Conservation (phyloP, 2,329 filamentous ascomycete genomes). For the Fusarium beomiforme region DNA sequence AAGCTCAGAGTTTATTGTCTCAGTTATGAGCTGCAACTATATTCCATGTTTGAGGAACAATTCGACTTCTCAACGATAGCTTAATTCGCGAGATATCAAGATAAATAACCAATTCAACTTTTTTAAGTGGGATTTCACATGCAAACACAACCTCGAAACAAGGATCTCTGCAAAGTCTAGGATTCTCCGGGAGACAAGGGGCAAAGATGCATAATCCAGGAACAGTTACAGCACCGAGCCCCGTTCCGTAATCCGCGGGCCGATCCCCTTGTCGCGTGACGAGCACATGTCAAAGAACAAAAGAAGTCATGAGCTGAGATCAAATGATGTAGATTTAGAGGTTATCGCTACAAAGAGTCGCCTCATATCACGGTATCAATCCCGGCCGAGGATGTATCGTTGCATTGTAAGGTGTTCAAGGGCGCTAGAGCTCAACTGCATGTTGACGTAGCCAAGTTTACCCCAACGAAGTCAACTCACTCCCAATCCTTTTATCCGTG, state of each 20-base stretch:
- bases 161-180: constrained; percentile 22
- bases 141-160: constrained; percentile 23
- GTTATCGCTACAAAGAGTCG: neutral
- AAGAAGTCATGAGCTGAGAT: neutral
- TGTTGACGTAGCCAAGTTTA: constrained; percentile 18
- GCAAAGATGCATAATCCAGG: constrained; percentile 37
- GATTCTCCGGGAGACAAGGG: constrained; percentile 29
- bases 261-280: constrained; percentile 37
- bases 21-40: neutral
- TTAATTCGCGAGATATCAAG: constrained; percentile 1
- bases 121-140: constrained; percentile 37
- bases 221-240: constrained; percentile 28
- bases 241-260: constrained; percentile 30
- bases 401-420: constrained; percentile 1
- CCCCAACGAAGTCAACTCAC: constrained; percentile 36
- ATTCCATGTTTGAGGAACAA: neutral
- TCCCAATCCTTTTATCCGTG: constrained; percentile 17
- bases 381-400: constrained; percentile 25
- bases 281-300: constrained; percentile 22
- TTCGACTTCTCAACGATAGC: neutral
- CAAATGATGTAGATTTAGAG: neutral
- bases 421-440: constrained; percentile 40
- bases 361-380: constrained; percentile 4
- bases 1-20: neutral
- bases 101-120: neutral